These are phyloP conservation scores for Phytopythium ostracodes DNA, from an alignment of 352 stramenopile genomes.

Conservation along the genomic window DNA sequence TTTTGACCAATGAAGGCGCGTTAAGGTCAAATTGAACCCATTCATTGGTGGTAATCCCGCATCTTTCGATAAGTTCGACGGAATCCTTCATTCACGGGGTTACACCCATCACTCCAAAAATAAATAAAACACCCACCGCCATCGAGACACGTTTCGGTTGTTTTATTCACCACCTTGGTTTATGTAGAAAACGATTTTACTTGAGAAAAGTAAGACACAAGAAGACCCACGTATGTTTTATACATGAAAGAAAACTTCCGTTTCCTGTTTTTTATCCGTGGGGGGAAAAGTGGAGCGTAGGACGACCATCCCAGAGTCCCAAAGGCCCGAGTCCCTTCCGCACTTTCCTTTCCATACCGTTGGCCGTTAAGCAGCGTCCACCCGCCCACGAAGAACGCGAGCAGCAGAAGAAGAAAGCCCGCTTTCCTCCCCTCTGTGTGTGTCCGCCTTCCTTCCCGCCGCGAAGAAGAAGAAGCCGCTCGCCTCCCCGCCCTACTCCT, in stretches of 20 bases:
- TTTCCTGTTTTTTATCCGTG: neutral
- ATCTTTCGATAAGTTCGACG: neutral
- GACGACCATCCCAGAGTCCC: neutral
- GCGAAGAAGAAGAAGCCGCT: neutral
- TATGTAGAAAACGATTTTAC: neutral
- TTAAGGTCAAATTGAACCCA: neutral
- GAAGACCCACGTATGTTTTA: no score
- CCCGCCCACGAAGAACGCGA: neutral
- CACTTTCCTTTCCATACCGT: neutral
- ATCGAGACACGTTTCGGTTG: neutral
- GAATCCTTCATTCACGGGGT: neutral
- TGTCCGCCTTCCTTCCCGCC: neutral
- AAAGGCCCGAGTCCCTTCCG: no score
- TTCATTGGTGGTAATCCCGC: conserved; percentile 6
- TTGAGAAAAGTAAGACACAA: neutral
- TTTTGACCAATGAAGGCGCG: neutral
- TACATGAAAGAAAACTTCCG: neutral
- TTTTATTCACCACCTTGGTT: neutral
- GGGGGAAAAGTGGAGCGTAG: neutral
- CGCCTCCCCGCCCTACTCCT: neutral
- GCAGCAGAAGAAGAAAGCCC: no score
- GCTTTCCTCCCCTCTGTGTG: neutral
- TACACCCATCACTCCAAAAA: conserved; percentile 1
- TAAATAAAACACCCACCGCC: neutral
- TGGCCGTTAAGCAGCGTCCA: conserved; percentile 4